These are phyloP conservation scores for Pouteria campechiana DNA, from an alignment of 179 eudicot species.

Conservation along the genomic window DNA sequence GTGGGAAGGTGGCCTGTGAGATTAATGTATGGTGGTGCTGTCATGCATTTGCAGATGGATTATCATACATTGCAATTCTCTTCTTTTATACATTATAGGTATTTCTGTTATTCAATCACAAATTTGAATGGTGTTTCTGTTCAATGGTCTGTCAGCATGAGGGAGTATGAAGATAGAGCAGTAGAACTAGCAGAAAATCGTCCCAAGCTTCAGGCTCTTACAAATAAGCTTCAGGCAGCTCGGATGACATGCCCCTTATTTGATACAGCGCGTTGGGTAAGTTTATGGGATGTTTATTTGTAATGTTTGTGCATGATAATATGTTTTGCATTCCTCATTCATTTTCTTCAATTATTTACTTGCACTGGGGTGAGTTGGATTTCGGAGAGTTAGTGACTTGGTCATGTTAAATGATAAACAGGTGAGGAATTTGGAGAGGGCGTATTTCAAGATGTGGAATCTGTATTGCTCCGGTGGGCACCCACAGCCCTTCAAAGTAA, in stretches of 20 bases:
- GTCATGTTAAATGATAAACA: conserved; percentile 13
- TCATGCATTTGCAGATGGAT: too few relatives aligned
- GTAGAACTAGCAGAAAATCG: conserved; percentile 73
- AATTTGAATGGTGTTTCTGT: too few relatives aligned
- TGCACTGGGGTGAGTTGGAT: background rate
- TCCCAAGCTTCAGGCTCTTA: conserved; percentile 66
- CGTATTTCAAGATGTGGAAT: conserved; percentile 96
- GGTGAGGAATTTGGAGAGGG: conserved; percentile 89
- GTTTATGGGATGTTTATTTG: conserved; percentile 4
- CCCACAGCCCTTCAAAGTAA: conserved; percentile 79
- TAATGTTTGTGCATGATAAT: background rate
- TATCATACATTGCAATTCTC: too few relatives aligned
- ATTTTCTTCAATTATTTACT: background rate
- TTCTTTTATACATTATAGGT: too few relatives aligned
- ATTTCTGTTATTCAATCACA: too few relatives aligned
- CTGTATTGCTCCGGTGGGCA: conserved; percentile 75
- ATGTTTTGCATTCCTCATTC: background rate
- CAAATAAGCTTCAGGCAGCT: conserved; percentile 65
- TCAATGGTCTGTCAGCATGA: too few relatives aligned
- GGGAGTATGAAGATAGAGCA: conserved; percentile 88
- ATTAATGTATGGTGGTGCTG: too few relatives aligned
- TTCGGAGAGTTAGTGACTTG: background rate
- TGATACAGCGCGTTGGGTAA: conserved; percentile 95
- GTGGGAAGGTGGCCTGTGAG: background rate
- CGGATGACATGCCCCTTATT: conserved; percentile 88